phyloP scores from a whole-genome alignment of 2,329 filamentous ascomycete genomes.

The Fusarium haematococcum region DNA sequence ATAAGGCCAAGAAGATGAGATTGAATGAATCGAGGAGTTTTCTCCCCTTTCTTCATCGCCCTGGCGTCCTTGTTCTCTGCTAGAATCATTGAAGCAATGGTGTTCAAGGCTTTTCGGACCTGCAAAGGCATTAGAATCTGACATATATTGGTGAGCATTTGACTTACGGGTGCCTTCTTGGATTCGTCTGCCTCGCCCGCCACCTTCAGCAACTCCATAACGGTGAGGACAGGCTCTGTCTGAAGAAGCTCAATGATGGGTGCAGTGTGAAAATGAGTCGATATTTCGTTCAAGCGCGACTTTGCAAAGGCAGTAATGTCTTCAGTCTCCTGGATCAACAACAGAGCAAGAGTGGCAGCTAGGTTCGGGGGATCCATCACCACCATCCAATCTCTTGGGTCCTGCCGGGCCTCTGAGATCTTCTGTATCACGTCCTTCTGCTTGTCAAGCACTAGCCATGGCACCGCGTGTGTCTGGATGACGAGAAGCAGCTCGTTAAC shows the following conservation, averaged over 20 bases:
- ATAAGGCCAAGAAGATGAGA: slow-evolving; percentile 89
- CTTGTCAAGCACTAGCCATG: slow-evolving; percentile 84
- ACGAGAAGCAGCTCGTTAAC: slow-evolving; percentile 79
- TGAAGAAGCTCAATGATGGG: slow-evolving; percentile 77
- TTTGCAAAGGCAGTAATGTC: slow-evolving; percentile 75
- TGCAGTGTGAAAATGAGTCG: slow-evolving; percentile 74
- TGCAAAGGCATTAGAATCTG: slow-evolving; percentile 48
- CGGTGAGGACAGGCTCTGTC: slow-evolving; percentile 79
- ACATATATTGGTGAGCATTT: neutral
- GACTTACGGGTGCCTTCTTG: slow-evolving; percentile 67
- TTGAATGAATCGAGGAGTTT: slow-evolving; percentile 81
- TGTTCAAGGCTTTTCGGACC: slow-evolving; percentile 61
- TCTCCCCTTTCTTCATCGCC: slow-evolving; percentile 62
- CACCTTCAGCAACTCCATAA: slow-evolving; percentile 84
- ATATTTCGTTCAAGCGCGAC: slow-evolving; percentile 75
- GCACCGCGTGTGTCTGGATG: slow-evolving; percentile 85
- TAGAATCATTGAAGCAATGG: slow-evolving; percentile 58
- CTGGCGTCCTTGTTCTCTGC: slow-evolving; percentile 56
- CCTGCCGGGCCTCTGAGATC: slow-evolving; percentile 82
- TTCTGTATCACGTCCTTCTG: slow-evolving; percentile 82
- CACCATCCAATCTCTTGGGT: slow-evolving; percentile 69
- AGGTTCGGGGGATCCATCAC: slow-evolving; percentile 69
- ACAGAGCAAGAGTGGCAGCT: slow-evolving; percentile 67
- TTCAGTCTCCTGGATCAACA: slow-evolving; percentile 68
- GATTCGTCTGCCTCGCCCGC: slow-evolving; percentile 75